Evolutionary conservation across 805 yeast genomes (phyloP), one percentile per base, ranked within the genome.

Genomic region (Starmerella vaccinii): DNA sequence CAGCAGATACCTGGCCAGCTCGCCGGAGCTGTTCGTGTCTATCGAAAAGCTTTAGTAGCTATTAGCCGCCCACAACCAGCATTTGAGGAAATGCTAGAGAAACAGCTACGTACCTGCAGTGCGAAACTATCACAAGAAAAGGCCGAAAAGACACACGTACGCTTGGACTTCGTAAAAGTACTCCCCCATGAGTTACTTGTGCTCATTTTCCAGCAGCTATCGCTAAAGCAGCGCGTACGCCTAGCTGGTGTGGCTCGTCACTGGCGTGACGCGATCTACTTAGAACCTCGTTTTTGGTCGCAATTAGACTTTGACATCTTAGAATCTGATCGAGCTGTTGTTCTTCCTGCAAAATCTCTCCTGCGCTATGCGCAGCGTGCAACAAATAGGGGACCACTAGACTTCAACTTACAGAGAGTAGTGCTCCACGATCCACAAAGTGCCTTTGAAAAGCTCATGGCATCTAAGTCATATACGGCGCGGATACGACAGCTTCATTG

Each of bases 101-200:
- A 29, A 16, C 57, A 55, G 19, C 27, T 53, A 21, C 12, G 33
- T 2, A 13, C 5, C 21, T 41, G 47, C 18, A 23, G 9, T 8
- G 34, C 32, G n/a, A 38, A 30, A 24, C 45, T 26, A 9, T 19
- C 18, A 4, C 16, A 22, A 15, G 37, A 27, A 6, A 8, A 8
- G 16, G 41, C 23, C 1, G 39, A 32, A 19, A 22, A 26, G n/a
- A 13, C 24, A 22, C 35, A 19, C 16, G 18, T 19, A n/a, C 46
- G 46, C 9, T n/a, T 29, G 18, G 43, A 39, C n/a, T 39, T 41
- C 10, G 24, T 42, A 22, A 22, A 30, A 16, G 23, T 32, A 37
- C 51, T 58, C 12, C 58, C 61, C 8, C 33, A 9, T 1, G 61
- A 58, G 39, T 38, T 57, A 13, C 43, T 52, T n/a, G 22, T 41